Conservation (phyloP, 306 rosid species). For the Rosa multiflora region DNA sequence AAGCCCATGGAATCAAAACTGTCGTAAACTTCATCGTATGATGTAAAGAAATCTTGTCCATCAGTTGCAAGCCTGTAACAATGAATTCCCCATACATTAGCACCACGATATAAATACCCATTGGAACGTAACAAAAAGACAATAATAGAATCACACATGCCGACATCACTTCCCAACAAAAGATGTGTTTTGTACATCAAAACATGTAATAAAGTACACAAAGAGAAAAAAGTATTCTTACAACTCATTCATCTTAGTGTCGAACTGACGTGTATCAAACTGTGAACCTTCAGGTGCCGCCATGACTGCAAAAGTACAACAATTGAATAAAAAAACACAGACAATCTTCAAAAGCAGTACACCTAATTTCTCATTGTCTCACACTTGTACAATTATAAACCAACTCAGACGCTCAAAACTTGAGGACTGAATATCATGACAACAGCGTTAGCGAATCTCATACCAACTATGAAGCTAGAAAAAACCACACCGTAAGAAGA, state of each 20-base stretch:
- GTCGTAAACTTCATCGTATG: slow-evolving; percentile 65
- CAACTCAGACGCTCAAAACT: neutral
- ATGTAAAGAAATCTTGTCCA: slow-evolving; percentile 63
- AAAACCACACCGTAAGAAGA: no score
- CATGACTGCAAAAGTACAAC: slow-evolving; percentile 48
- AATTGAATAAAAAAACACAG: neutral
- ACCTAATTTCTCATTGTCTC: neutral
- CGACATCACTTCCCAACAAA: neutral
- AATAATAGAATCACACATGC: neutral
- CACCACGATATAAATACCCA: neutral
- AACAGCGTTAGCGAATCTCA: neutral
- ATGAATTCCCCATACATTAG: slow-evolving; percentile 19
- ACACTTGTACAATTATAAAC: neutral
- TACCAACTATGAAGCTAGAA: neutral
- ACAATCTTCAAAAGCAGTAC: neutral
- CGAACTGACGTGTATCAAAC: slow-evolving; percentile 54
- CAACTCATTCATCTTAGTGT: slow-evolving; percentile 61
- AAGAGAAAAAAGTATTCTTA: slow-evolving; percentile 29
- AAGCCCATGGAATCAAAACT: slow-evolving; percentile 76
- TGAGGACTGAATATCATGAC: neutral
- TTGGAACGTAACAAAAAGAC: neutral
- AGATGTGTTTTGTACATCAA: neutral
- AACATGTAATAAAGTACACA: neutral
- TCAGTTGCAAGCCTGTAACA: slow-evolving; percentile 56
- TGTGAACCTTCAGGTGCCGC: slow-evolving; percentile 75